phyloP scores from a whole-genome alignment of 2,329 filamentous ascomycete genomes.

The Penicillium hesseltinei region DNA sequence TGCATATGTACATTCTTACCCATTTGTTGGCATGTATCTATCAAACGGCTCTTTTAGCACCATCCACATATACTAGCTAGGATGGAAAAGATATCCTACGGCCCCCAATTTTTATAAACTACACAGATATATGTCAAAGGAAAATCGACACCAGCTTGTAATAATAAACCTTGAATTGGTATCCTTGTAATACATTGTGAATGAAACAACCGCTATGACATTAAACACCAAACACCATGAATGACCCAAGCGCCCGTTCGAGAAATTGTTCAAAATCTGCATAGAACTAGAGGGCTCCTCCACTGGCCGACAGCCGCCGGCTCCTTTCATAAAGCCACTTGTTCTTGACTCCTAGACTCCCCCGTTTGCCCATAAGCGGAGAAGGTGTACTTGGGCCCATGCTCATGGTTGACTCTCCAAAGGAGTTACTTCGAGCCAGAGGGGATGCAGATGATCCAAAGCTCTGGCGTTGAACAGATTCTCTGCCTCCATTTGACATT shows the following conservation, averaged over 20 bases:
- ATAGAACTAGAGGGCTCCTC: slow-evolving; percentile 33
- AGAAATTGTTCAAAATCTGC: slow-evolving; percentile 10
- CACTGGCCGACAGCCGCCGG: slow-evolving; percentile 39
- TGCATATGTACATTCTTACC: not conserved
- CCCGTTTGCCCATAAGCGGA: slow-evolving; percentile 63
- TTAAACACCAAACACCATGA: slow-evolving; percentile 17
- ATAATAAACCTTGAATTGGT: slow-evolving; percentile 2
- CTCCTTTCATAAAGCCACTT: slow-evolving; percentile 94
- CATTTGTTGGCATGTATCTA: not conserved
- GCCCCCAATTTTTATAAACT: not conserved
- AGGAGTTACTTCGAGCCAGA: slow-evolving; percentile 37
- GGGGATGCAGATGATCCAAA: slow-evolving; percentile 51
- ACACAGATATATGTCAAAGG: not conserved
- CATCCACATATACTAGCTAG: not conserved
- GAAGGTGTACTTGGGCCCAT: slow-evolving; percentile 63
- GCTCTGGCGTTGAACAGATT: slow-evolving; percentile 51
- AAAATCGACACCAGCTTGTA: not conserved
- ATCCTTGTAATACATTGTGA: slow-evolving; percentile 14
- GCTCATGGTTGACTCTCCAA: slow-evolving; percentile 41
- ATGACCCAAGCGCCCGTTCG: slow-evolving; percentile 12
- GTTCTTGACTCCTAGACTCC: slow-evolving; percentile 77
- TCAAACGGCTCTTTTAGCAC: not conserved
- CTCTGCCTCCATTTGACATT: slow-evolving; percentile 42
- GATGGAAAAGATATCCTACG: not conserved
- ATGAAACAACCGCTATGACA: slow-evolving; percentile 18